phyloP scores from a whole-genome alignment of 306 rosid genomes.

The Dicorynia guianensis region DNA sequence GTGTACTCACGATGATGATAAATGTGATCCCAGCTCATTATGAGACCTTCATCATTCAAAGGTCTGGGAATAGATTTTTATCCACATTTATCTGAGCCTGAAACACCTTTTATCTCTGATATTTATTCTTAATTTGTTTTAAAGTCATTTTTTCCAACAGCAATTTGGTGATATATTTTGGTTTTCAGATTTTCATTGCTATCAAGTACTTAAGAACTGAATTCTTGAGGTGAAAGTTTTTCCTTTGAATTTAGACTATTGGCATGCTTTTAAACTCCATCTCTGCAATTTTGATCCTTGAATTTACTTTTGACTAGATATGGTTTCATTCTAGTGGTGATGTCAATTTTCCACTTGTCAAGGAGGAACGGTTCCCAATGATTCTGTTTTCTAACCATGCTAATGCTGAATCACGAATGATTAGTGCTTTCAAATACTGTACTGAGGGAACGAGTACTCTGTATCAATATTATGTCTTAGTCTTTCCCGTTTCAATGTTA shows the following conservation, averaged over 20 bases:
- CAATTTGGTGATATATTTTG: not conserved
- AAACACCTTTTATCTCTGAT: not conserved
- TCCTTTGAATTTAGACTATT: not conserved
- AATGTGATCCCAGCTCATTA: constrained; percentile 64
- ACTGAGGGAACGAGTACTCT: constrained; percentile 65
- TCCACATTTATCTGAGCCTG: constrained; percentile 58
- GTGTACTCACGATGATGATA: constrained; percentile 47
- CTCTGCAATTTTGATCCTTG: not conserved
- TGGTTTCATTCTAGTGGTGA: not conserved
- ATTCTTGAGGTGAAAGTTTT: not conserved
- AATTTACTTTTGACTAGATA: not conserved
- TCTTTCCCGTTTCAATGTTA: not conserved
- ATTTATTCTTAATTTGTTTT: too few relatives aligned
- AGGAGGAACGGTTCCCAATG: constrained; percentile 42
- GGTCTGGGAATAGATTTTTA: constrained; percentile 48
- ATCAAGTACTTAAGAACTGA: not conserved
- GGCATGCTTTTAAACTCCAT: not conserved
- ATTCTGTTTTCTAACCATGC: constrained; percentile 65
- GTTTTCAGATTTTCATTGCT: not conserved
- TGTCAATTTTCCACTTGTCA: not conserved
- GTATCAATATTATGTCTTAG: too few relatives aligned
- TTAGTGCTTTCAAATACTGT: constrained; percentile 15
- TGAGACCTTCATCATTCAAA: constrained; percentile 38
- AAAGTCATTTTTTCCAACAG: not conserved
- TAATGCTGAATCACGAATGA: constrained; percentile 71